Conservation (phyloP, 306 rosid genomes). For the Parietaria judaica region DNA sequence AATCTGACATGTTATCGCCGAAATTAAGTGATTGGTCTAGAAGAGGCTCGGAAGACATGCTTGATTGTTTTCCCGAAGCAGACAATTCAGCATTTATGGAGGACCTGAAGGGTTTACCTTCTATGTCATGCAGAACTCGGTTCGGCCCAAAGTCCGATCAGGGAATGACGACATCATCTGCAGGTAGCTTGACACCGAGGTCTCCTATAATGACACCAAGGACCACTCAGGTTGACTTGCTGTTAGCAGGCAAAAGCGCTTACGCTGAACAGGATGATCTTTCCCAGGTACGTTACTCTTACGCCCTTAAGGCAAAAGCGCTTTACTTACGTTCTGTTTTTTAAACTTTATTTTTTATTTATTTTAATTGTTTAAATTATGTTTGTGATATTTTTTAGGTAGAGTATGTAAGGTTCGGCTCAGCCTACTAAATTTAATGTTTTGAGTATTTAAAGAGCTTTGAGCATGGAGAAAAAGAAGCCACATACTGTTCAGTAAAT, state of each 20-base stretch:
- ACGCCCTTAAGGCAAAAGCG: not conserved
- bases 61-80: conserved; percentile 87
- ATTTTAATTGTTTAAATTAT: too few relatives aligned
- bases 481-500: too few relatives aligned
- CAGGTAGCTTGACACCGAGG: conserved; percentile 99
- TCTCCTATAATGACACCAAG: conserved; percentile 95
- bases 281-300: conserved; percentile 57
- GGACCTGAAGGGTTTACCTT: conserved; percentile 86
- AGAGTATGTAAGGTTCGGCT: not conserved
- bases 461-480: too few relatives aligned
- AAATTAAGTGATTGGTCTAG: conserved; percentile 94
- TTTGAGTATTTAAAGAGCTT: too few relatives aligned
- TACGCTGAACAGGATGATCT: conserved; percentile 88
- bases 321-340: too few relatives aligned
- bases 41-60: conserved; percentile 98
- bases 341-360: too few relatives aligned
- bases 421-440: too few relatives aligned
- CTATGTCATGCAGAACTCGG: conserved; percentile 90
- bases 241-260: conserved; percentile 90
- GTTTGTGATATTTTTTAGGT: too few relatives aligned
- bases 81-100: conserved; percentile 80
- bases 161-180: conserved; percentile 97
- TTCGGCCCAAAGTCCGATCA: conserved; percentile 99
- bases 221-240: conserved; percentile 87
- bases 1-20: conserved; percentile 81